Evolutionary conservation across 768 basidiomycete species (phyloP).

Genomic region (Glaciozyma antarctica): DNA sequence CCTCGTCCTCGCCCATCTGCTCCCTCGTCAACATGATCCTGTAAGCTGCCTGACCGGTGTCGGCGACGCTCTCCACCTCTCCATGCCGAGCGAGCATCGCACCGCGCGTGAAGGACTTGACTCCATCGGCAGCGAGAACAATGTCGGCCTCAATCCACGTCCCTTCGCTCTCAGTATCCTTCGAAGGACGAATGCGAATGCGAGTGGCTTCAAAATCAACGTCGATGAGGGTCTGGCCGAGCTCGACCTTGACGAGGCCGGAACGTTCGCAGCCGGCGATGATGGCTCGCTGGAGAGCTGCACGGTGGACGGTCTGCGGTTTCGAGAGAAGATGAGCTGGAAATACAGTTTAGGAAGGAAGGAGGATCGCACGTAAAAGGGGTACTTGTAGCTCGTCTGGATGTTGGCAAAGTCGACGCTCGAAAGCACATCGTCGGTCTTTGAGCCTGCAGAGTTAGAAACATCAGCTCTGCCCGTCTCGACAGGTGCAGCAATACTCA

Average conservation of each 20-base stretch:
- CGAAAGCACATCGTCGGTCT: conserved; percentile 38
- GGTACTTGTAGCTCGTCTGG: conserved; percentile 37
- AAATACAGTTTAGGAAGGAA: too few relatives aligned
- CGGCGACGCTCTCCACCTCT: conserved; percentile 38
- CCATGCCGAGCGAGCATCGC: conserved; percentile 39
- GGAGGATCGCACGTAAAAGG: conserved; percentile 30
- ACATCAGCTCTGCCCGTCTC: not conserved
- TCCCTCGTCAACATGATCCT: conserved; percentile 40
- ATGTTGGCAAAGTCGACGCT: conserved; percentile 38
- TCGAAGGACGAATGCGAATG: conserved; percentile 15
- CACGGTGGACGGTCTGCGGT: conserved; percentile 39
- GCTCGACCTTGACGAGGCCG: conserved; percentile 37
- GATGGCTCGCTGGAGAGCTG: conserved; percentile 38
- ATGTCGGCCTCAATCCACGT: conserved; percentile 39
- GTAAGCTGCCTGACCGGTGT: conserved; percentile 44
- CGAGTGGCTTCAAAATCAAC: conserved; percentile 37
- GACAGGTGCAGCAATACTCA: conserved; percentile 3
- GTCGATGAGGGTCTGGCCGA: conserved; percentile 34
- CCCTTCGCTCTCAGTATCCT: conserved; percentile 5
- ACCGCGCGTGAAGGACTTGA: conserved; percentile 39
- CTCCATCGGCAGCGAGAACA: conserved; percentile 42
- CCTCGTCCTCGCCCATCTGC: conserved; percentile 38
- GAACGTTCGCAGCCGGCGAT: conserved; percentile 36
- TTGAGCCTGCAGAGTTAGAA: conserved; percentile 24
- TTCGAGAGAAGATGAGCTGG: not conserved